Evolutionary conservation across 192 early-diverging fungal genomes (phyloP).

Genomic region (Backusella tuberculispora): DNA sequence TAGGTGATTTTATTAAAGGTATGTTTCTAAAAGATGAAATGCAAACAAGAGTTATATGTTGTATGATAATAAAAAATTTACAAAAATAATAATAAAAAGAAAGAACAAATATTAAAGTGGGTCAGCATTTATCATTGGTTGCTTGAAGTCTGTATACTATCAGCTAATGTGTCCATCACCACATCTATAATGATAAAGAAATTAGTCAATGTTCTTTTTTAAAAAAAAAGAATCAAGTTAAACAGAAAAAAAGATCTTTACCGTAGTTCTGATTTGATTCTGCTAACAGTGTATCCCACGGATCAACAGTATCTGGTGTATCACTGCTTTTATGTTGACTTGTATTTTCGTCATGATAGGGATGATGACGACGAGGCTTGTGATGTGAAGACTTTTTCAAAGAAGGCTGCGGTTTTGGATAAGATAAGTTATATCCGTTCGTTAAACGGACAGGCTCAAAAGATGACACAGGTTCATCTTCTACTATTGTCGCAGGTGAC

Average conservation of each 20-base stretch:
- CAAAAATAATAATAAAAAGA: background rate
- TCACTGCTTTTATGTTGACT: background rate
- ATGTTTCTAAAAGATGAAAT: slow-evolving; percentile 11
- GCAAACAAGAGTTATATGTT: slow-evolving; percentile 1
- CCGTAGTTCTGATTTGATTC: background rate
- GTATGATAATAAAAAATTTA: slow-evolving; percentile 15
- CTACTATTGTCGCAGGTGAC: background rate
- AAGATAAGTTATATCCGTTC: slow-evolving; percentile 2
- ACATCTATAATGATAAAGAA: background rate
- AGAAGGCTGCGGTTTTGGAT: background rate
- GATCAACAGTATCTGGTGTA: background rate
- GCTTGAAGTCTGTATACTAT: background rate
- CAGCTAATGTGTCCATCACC: background rate
- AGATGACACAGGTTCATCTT: slow-evolving; percentile 5
- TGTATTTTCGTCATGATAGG: background rate
- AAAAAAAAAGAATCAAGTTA: background rate
- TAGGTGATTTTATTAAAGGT: slow-evolving; percentile 7
- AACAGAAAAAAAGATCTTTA: background rate
- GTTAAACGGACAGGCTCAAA: slow-evolving; percentile 21
- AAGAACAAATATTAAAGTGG: background rate
- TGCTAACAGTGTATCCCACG: background rate
- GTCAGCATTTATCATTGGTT: background rate
- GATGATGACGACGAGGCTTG: background rate
- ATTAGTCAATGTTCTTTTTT: background rate
- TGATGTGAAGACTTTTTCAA: slow-evolving; percentile 1